Evolutionary conservation across 2,329 filamentous ascomycete genomes (phyloP).

Genomic region (Coleophoma cylindrospora): DNA sequence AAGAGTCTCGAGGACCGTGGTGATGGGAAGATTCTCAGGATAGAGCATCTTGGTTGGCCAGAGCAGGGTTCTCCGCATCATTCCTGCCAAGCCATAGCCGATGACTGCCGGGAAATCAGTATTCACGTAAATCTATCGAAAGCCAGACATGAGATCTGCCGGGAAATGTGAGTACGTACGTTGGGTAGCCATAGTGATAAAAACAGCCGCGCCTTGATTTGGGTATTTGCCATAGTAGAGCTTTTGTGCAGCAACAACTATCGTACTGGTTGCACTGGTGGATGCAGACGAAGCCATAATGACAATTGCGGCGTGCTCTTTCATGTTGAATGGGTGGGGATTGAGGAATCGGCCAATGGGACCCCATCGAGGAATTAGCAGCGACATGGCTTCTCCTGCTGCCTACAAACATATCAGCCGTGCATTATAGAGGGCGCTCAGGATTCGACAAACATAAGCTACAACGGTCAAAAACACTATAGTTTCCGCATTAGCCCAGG

Average conservation of each 20-base stretch:
- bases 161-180: conserved; percentile 11
- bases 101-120: conserved; percentile 30
- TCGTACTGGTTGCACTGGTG: conserved; percentile 44
- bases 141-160: background rate
- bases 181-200: conserved; percentile 55
- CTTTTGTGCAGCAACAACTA: conserved; percentile 64
- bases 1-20: conserved; percentile 37
- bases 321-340: conserved; percentile 61
- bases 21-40: conserved; percentile 49
- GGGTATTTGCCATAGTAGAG: conserved; percentile 52
- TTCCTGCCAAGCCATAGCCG: conserved; percentile 57
- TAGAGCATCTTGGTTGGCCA: conserved; percentile 58
- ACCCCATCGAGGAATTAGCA: conserved; percentile 29
- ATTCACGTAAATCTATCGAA: background rate
- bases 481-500: background rate
- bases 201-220: conserved; percentile 57
- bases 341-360: conserved; percentile 37
- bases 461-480: conserved; percentile 36
- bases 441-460: conserved; percentile 27
- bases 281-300: conserved; percentile 46
- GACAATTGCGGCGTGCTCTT: conserved; percentile 61
- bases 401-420: background rate
- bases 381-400: conserved; percentile 32
- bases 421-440: too few relatives aligned
- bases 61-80: conserved; percentile 52